Evolutionary conservation across 2,329 filamentous ascomycete species (phyloP), one percentile per base, ranked within the genome.

Genomic region (Emericellopsis atlantica): DNA sequence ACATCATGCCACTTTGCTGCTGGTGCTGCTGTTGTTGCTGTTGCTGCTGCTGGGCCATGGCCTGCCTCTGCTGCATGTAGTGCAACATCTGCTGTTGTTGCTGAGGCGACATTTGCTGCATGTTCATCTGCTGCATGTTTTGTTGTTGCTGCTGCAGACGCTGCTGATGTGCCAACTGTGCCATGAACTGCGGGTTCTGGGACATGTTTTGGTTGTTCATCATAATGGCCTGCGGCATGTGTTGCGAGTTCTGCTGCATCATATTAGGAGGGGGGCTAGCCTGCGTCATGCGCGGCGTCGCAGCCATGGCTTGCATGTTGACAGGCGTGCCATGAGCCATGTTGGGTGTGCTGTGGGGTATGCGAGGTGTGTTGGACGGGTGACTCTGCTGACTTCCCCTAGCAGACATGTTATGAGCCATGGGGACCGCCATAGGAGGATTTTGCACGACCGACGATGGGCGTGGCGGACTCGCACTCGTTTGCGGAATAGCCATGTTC

Each of bases 361-460:
- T 74, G 11, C 75, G 69, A 22, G 78, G 79, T 9, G 78, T 81
- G n/a, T 70, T 71, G 3, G 73, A 69, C 3, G 68, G 66, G 55
- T 81, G 77, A 48, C 78, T 81, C 51, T 81, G 77, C 51, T 82
- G 78, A 50, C 77, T 81, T 43, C 74, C 73, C 45, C 76, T 70
- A 16, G 74, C 67, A 41, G 73, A 77, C 76, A 81, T 81, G 48
- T 66, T 72, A 49, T 74, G 70, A 0, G 74, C 61, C 69, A 79
- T 77, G 4, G 76, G 71, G 0, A 67, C 75, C 6, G 68, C 65
- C 67, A 79, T 77, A 0, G 70, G 65, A 2, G 60, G 70, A 40
- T 69, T 74, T 45, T 79, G 78, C 4, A 77, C 75, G 5, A 79
- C 77, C 14, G 81, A 84, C 1, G 79, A 64, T 14, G 81, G 79